Conservation (phyloP, 2,329 filamentous ascomycete species). For the Seiridium unicorne region DNA sequence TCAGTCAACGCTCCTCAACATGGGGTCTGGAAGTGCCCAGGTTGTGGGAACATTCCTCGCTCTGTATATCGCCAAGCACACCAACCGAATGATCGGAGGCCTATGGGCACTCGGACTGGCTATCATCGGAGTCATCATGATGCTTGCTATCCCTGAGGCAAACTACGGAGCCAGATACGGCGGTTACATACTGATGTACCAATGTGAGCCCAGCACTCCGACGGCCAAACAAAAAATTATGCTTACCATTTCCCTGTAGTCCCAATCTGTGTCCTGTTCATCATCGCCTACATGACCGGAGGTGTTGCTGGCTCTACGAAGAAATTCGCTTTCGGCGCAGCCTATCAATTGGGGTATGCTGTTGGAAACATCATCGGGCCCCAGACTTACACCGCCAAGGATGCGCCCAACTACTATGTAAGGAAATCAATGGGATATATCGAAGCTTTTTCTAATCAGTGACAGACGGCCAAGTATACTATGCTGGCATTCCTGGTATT, state of each 20-base stretch:
- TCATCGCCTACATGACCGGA: slow-evolving; percentile 2
- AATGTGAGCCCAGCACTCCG: background rate
- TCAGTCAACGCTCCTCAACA: background rate
- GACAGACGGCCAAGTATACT: background rate
- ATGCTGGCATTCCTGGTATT: slow-evolving; percentile 1
- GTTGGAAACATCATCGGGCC: slow-evolving; percentile 2
- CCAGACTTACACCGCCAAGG: background rate
- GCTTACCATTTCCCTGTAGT: background rate
- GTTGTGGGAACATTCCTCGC: background rate
- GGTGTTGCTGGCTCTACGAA: background rate
- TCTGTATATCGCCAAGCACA: background rate
- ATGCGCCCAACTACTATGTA: slow-evolving; percentile 1
- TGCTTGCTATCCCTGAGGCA: background rate
- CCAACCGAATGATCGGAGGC: background rate
- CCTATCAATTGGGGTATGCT: background rate
- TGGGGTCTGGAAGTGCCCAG: background rate
- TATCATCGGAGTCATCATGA: slow-evolving; percentile 1
- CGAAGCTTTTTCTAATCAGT: background rate
- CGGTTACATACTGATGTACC: background rate
- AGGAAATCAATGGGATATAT: background rate
- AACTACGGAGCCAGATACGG: background rate
- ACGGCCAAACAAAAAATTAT: too few species aligned
- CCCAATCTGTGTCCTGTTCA: background rate
- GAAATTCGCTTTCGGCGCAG: background rate
- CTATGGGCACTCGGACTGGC: background rate